A percentile compares a stretch with the other conserved stretches of the same genome.
Evolutionary conservation across 129 eudicot species (phyloP).

Genomic region (Arctium minus): DNA sequence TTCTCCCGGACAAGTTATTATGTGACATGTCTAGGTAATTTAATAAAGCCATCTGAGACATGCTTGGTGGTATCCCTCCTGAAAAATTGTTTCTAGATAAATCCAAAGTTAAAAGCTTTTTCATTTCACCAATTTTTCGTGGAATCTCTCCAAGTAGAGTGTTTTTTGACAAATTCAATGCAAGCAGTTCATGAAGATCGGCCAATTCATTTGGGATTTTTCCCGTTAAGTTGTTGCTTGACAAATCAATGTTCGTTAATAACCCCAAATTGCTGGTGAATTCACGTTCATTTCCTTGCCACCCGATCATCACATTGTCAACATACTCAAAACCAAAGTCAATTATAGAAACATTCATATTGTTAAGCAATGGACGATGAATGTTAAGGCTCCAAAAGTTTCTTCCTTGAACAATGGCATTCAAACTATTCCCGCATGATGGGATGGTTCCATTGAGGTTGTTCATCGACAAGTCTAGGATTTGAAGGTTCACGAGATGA

Average conservation of each 20-base stretch:
- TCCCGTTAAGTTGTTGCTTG: background rate
- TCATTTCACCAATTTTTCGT: background rate
- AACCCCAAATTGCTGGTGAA: background rate
- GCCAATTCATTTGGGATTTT: background rate
- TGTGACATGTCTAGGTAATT: background rate
- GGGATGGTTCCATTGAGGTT: background rate
- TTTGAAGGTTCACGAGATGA: background rate
- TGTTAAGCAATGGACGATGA: too few species aligned
- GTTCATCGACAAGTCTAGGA: background rate
- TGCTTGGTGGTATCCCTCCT: background rate
- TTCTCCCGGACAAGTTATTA: background rate
- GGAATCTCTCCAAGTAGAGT: background rate
- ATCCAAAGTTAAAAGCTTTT: background rate
- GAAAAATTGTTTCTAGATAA: background rate
- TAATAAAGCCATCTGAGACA: background rate
- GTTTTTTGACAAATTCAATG: background rate
- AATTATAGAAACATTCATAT: too few species aligned
- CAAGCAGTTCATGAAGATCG: background rate
- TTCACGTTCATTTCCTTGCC: background rate
- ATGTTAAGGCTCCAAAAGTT: too few species aligned
- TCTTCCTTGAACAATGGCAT: background rate
- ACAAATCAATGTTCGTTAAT: background rate
- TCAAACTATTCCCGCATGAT: background rate
- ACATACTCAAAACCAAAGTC: background rate
- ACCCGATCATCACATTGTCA: background rate